Evolutionary conservation across 2,329 filamentous ascomycete species (phyloP).

Genomic region (Sporothrix pallida): DNA sequence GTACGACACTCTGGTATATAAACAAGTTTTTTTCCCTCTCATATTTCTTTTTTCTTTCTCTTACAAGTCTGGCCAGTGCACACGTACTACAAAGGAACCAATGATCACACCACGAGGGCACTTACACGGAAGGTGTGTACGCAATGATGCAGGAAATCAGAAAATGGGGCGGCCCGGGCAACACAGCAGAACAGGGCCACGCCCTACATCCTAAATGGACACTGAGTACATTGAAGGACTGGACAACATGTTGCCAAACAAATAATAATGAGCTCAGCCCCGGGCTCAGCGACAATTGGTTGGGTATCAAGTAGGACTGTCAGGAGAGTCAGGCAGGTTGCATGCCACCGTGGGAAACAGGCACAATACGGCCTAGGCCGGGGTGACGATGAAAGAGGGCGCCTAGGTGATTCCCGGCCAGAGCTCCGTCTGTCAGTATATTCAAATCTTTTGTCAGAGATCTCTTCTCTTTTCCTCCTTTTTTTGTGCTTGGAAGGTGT

Average conservation of each 20-base stretch:
- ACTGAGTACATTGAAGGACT: background rate
- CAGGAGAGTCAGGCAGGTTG: background rate
- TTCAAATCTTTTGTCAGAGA: background rate
- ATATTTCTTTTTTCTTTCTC: too few relatives aligned
- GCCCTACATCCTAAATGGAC: constrained; percentile 9
- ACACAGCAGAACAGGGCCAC: constrained; percentile 3
- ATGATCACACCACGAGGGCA: background rate
- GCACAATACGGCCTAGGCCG: too few relatives aligned
- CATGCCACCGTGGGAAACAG: too few relatives aligned
- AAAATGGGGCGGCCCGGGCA: background rate
- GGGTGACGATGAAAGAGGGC: background rate
- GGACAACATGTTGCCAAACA: constrained; percentile 1
- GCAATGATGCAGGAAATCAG: background rate
- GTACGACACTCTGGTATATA: background rate
- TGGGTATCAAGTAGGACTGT: constrained; percentile 28
- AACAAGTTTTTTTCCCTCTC: background rate
- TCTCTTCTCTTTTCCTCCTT: background rate
- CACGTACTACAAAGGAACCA: background rate
- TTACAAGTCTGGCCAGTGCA: too few relatives aligned
- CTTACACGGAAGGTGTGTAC: background rate
- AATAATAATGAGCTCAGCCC: background rate
- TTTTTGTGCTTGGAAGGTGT: background rate
- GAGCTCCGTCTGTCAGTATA: background rate
- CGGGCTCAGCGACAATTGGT: background rate
- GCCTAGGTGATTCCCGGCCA: background rate